These are phyloP conservation scores for Hyphopichia wangnamkhiaoensis DNA, from an alignment of 1,139 yeast species.

Conservation along the genomic window DNA sequence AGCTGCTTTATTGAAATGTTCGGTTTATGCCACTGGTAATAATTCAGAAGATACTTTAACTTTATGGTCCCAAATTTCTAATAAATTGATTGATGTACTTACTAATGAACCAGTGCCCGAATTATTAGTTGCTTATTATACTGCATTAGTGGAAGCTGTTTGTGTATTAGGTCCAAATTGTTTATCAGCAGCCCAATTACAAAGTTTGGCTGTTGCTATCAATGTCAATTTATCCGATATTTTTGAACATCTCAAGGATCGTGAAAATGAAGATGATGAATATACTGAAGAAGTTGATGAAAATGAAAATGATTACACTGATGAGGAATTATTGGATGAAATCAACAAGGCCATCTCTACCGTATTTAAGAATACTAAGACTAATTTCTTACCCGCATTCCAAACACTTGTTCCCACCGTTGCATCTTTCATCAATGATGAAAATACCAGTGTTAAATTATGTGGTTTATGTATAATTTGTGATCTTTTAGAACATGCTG, in stretches of 20 bases:
- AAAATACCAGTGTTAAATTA: slow-evolving; percentile 64
- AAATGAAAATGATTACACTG: slow-evolving; percentile 83
- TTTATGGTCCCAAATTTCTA: slow-evolving; percentile 73
- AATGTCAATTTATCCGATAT: slow-evolving; percentile 66
- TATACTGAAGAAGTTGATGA: slow-evolving; percentile 75
- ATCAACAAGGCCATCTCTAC: slow-evolving; percentile 77
- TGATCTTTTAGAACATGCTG: slow-evolving; percentile 79
- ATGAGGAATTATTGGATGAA: slow-evolving; percentile 86
- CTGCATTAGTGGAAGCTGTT: slow-evolving; percentile 68
- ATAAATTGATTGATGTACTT: slow-evolving; percentile 67
- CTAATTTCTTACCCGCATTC: slow-evolving; percentile 65
- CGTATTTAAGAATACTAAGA: slow-evolving; percentile 64
- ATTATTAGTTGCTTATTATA: slow-evolving; percentile 73
- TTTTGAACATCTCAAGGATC: slow-evolving; percentile 67
- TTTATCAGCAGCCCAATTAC: slow-evolving; percentile 59
- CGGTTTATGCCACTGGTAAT: slow-evolving; percentile 63
- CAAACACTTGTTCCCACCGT: slow-evolving; percentile 58
- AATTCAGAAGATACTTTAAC: slow-evolving; percentile 58
- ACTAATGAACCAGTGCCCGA: slow-evolving; percentile 84
- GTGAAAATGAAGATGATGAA: slow-evolving; percentile 70
- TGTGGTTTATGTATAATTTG: slow-evolving; percentile 82
- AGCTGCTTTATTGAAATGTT: slow-evolving; percentile 72
- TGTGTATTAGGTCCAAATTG: slow-evolving; percentile 65
- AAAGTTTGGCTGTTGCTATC: slow-evolving; percentile 59
- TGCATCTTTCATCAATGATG: slow-evolving; percentile 59